Conservation (phyloP, 257 asterid genomes). For the Solanum etuberosum region DNA sequence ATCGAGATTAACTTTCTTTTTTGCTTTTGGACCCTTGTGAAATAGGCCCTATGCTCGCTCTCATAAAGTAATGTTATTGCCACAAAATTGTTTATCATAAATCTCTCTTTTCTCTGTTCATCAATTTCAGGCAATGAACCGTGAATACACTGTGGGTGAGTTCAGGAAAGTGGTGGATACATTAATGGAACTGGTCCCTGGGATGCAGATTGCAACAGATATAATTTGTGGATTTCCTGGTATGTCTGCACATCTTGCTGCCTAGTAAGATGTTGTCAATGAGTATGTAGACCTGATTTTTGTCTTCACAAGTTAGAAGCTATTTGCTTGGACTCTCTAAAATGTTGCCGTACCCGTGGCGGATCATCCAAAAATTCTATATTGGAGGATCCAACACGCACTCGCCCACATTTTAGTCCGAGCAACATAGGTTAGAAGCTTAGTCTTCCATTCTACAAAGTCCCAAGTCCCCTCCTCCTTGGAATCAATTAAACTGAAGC, state of each 20-base stretch:
- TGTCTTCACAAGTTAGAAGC: not conserved
- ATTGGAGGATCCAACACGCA: not conserved
- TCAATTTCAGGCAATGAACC: slow-evolving; percentile 73
- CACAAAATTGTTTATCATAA: not conserved
- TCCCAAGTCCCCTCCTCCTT: not conserved
- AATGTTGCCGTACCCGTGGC: not conserved
- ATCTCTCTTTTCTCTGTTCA: not conserved
- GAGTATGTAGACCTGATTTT: not conserved
- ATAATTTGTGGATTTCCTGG: slow-evolving; percentile 98
- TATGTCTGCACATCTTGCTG: slow-evolving; percentile 15
- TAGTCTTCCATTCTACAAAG: not conserved
- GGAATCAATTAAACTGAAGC: not conserved
- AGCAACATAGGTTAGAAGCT: not conserved
- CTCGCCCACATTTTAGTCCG: not conserved
- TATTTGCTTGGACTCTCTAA: not conserved
- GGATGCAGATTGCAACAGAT: slow-evolving; percentile 98
- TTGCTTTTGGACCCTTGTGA: not conserved
- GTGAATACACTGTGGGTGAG: slow-evolving; percentile 77
- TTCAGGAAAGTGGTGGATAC: slow-evolving; percentile 79
- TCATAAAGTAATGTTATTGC: not conserved
- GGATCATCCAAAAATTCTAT: not conserved
- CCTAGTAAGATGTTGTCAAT: not conserved
- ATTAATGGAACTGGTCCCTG: slow-evolving; percentile 76
- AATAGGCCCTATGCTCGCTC: not conserved
- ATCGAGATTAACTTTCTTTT: not conserved